Base-by-base conservation (phyloP, 2,329 filamentous ascomycete species). In the Davidsoniella neocaledoniae region DNA sequence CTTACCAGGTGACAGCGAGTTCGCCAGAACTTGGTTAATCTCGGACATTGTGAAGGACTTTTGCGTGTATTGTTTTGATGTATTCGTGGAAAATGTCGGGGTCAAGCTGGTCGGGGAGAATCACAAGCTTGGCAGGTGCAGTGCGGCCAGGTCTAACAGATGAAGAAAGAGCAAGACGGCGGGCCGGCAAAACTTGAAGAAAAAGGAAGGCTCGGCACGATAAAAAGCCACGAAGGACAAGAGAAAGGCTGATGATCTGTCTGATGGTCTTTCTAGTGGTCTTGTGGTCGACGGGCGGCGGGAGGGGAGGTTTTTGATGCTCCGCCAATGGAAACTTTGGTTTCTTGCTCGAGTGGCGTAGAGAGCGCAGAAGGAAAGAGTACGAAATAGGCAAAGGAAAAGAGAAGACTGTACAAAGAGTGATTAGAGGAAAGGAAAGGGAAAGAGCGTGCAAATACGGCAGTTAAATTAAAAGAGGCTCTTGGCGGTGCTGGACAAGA, bases 1-100 rank as follows among this genome's bases (percentile, higher is more conserved):
- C 83, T 66, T 72, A 96, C 91, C 90, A 64, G 88, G 76, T 64
- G 88, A 93, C 70, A 96, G 80, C 67, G 91, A 96, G 73, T 88
- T 90, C 70, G 86, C 80, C 74, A 98, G 83, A 73, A 98, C 90
- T 72, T 87, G 83, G 74, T 90, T 94, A 73, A 96, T 93, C 73
- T 96, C 86, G 83, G 93, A 70, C 72, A 72, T 76, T 68, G 74
- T 76, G 74, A 77, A 86, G 67, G 63, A 72, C 61, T 62, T 60
- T 59, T 57, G 41, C 33, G 52, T 29, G 25, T 44, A 44, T 19
- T 50, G 26, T 49, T 47, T 50, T 50, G 48, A 26, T 49, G 40
- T 48, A 7, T 17, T 44, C 33, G 38, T 17, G 43, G 39, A 21
- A 29, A 38, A 46, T 38, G 48, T 40, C 26, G 43, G 38, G 33